Conservation (phyloP, 164 flowering plant species). For the Tetrastigma voinierianum region DNA sequence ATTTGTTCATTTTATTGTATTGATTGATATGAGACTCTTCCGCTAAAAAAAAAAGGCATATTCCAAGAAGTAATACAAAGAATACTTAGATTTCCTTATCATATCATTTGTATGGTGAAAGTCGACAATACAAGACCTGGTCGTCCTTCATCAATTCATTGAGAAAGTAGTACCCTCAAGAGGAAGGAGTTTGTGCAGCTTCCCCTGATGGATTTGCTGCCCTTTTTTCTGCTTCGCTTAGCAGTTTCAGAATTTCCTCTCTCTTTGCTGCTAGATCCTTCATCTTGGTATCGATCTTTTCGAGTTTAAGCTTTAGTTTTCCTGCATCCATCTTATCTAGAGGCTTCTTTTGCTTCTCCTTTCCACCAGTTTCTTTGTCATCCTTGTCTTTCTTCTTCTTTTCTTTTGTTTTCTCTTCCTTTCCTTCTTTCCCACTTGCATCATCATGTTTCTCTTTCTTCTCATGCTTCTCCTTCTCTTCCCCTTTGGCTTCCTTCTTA, state of each 20-base stretch:
- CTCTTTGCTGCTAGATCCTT: conserved; percentile 36
- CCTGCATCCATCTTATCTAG: conserved; percentile 53
- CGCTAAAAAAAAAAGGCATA: too few relatives aligned
- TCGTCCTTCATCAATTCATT: neutral
- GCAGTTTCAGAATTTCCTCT: conserved; percentile 44
- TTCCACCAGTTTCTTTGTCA: conserved; percentile 19
- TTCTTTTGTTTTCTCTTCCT: conserved; percentile 16
- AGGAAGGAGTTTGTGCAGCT: neutral
- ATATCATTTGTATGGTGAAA: too few relatives aligned
- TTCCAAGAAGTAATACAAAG: too few relatives aligned
- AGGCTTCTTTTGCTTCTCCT: conserved; percentile 58
- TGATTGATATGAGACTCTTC: too few relatives aligned
- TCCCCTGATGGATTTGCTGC: conserved; percentile 1
- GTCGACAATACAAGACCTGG: too few relatives aligned
- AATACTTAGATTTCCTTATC: too few relatives aligned
- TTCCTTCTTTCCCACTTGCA: conserved; percentile 7
- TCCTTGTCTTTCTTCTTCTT: conserved; percentile 27
- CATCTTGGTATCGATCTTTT: conserved; percentile 53
- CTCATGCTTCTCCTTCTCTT: conserved; percentile 15
- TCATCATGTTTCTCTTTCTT: conserved; percentile 8
- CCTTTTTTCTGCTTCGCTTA: conserved; percentile 33
- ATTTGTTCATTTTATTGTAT: too few relatives aligned
- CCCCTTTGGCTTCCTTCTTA: conserved; percentile 16
- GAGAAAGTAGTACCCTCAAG: neutral
- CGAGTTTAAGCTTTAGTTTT: conserved; percentile 50